phyloP scores from a whole-genome alignment of 2,329 filamentous ascomycete genomes.

The Furcasterigmium sp. region DNA sequence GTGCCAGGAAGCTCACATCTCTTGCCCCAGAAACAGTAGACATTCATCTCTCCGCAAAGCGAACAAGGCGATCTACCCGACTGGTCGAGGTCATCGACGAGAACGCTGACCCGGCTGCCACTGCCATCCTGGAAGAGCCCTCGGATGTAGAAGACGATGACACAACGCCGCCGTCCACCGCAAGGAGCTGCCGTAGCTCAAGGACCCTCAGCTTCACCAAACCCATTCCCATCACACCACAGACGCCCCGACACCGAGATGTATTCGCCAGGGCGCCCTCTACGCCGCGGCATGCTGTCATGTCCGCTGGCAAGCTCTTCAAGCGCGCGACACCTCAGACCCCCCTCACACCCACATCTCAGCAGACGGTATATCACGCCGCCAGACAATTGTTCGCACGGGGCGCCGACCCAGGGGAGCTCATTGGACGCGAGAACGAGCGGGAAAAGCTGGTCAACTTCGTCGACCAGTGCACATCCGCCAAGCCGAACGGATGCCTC shows the following conservation, averaged over 20 bases:
- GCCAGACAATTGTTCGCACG: conserved; percentile 84
- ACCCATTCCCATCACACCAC: conserved; percentile 58
- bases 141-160: conserved; percentile 35
- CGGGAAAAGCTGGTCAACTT: conserved; percentile 63
- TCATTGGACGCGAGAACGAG: conserved; percentile 73
- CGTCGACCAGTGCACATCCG: conserved; percentile 56
- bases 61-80: conserved; percentile 37
- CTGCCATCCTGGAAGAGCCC: conserved; percentile 37
- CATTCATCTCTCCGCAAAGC: conserved; percentile 34
- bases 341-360: conserved; percentile 61
- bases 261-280: conserved; percentile 65
- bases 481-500: conserved; percentile 68
- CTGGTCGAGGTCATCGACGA: conserved; percentile 55
- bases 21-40: conserved; percentile 1
- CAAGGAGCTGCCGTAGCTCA: conserved; percentile 16
- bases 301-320: conserved; percentile 67
- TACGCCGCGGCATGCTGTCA: conserved; percentile 80
- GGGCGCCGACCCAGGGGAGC: conserved; percentile 65
- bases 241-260: conserved; percentile 75
- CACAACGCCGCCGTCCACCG: conserved; percentile 13
- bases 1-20: neutral
- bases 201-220: conserved; percentile 24
- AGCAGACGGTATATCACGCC: conserved; percentile 76
- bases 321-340: conserved; percentile 77
- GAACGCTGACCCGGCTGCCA: conserved; percentile 48